Base-by-base conservation (phyloP, 371 early-diverging fungal species). In the Apophysomyces sp. region DNA sequence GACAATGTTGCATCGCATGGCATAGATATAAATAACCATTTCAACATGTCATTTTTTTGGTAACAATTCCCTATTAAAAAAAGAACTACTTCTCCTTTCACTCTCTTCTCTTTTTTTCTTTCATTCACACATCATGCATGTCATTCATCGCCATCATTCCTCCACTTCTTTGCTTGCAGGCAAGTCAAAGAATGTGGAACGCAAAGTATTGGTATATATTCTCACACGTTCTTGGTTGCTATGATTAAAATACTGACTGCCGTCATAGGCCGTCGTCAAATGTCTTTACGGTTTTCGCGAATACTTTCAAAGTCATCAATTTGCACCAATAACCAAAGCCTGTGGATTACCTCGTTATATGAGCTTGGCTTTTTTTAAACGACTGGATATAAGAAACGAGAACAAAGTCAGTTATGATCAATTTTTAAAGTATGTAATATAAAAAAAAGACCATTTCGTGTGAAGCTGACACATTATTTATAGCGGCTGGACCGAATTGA, bases 261-360 rank as follows among this genome's bases (percentile, higher is more conserved):
- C n/a, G n/a, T n/a, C n/a, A n/a, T 51, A 62, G 62, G 54, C 41
- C 15, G 32, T 40, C 15, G 55, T 62, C 18, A 65, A 69, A 28
- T 68, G 63, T 34, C 61, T 62, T 1, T 68, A 53, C 9, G 29
- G 67, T 4, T 63, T 67, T 49, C 67, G 63, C 36, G 62, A 59
- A 28, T 37, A 54, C 32, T 49, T 84, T 40, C 49, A 65, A 18
- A 80, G 76, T 62, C 65, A 64, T 2, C 69, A 73, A 4, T 84
- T 86, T 55, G 63, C 78, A 24, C 60, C 72, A 13, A 77, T 88
- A 7, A 79, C 82, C 30, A 72, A 77, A 56, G 79, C 76, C 13
- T 81, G 80, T 57, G 76, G 72, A 5, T 58, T 88, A 40, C 84
- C 86, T 7, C 66, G 78, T 12, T 87, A 81, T 58, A 64, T 88